Base-by-base conservation (phyloP, 768 basidiomycete genomes). In the Tulasnella sp. region DNA sequence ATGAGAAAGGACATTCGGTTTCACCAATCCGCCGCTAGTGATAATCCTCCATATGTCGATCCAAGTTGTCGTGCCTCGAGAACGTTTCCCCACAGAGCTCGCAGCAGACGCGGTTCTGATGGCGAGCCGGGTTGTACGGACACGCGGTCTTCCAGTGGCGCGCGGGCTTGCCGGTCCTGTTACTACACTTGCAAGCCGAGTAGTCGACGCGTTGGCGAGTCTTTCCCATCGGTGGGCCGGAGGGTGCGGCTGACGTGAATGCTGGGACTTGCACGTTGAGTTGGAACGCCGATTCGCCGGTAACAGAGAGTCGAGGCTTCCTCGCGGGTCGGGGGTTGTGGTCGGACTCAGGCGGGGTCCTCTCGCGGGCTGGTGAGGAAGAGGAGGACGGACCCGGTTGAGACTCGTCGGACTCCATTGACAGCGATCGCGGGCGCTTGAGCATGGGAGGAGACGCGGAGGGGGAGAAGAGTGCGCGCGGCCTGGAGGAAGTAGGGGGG, bases 221-320 rank as follows among this genome's bases (percentile, higher is more conserved):
- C 62, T 36, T 68, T 14, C 62, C 62, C 62, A 68, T 68, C 3
- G 62, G 62, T 36, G 62, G 31, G 27, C 34, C 62, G 18, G 34
- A 5, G 2, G 62, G 62, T 27, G 31, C 27, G 62, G 10, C 19
- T 36, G 62, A 36, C 31, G 31, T 68, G 62, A 68, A 68, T 34
- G 62, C 27, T 19, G 62, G 62, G 27, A 68, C 62, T 68, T 68
- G 62, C 62, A 68, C 62, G 62, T 68, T 34, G 62, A 68, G 62
- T 19, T 68, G 62, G 62, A 68, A 68, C 27, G 62, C 27, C 27
- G 31, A 68, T 19, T 68, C 62, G 27, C 62, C 62, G 2, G 62
- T 31, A 6, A 68, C 62, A 12, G 62, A 36, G 18, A 34, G n/a
- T 1, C 62, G 62, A 68, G 31, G 6, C 19, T 19, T 10, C 31